These are phyloP conservation scores for Moesziomyces sp. DNA, from an alignment of 1,284 basidiomycete species.

Conservation along the genomic window DNA sequence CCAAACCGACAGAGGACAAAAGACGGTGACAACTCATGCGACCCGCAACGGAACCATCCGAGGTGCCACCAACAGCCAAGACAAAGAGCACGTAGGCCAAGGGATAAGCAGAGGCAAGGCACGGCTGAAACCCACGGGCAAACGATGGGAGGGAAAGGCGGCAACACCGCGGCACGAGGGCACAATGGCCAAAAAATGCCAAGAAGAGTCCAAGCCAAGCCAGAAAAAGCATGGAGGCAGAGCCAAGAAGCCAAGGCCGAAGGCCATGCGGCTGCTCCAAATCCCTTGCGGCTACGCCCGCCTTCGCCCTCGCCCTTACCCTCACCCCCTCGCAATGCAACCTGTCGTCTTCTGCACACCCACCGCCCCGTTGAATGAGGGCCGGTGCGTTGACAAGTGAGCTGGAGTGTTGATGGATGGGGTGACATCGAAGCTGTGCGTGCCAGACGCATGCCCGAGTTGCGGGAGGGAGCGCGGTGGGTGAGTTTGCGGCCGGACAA, in stretches of 20 bases:
- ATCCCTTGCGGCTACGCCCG: neutral
- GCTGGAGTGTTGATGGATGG: too few relatives aligned
- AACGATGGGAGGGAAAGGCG: neutral
- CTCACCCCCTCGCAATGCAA: neutral
- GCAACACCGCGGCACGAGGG: neutral
- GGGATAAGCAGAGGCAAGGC: too few relatives aligned
- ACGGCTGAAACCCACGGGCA: neutral
- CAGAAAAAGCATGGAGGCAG: neutral
- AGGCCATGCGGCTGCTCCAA: neutral
- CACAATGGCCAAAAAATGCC: neutral
- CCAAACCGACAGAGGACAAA: too few relatives aligned
- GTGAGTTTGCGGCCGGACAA: neutral
- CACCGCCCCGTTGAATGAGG: too few relatives aligned
- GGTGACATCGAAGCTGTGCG: too few relatives aligned
- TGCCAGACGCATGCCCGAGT: too few relatives aligned
- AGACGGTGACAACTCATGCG: too few relatives aligned
- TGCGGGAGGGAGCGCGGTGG: too few relatives aligned
- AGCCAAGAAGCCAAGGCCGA: conserved; percentile 1
- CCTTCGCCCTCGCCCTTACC: too few relatives aligned
- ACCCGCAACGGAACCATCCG: neutral
- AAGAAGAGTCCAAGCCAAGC: neutral
- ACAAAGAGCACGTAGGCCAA: neutral
- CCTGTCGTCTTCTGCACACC: neutral
- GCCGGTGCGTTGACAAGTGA: too few relatives aligned
- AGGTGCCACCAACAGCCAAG: neutral